Evolutionary conservation across 1,284 basidiomycete genomes (phyloP).

Genomic region (Spongiforma sp.): DNA sequence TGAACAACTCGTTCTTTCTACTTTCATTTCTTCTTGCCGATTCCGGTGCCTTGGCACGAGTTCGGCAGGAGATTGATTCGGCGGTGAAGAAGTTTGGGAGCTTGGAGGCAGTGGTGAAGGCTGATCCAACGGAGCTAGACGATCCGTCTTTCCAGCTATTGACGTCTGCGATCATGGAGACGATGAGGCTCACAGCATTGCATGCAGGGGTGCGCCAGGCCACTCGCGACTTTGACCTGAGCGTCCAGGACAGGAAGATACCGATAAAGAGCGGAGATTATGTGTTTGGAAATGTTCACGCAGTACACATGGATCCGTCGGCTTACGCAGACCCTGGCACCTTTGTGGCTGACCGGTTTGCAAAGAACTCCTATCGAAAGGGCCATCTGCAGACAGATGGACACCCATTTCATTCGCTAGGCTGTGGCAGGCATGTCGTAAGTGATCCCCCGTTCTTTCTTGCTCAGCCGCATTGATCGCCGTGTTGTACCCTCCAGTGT

Average conservation of each 20-base stretch:
- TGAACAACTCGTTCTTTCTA: slow-evolving; percentile 25
- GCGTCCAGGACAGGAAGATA: slow-evolving; percentile 13
- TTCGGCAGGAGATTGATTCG: slow-evolving; percentile 29
- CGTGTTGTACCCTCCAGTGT: slow-evolving; percentile 15
- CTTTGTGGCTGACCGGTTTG: slow-evolving; percentile 31
- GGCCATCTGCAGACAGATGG: slow-evolving; percentile 27
- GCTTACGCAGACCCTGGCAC: slow-evolving; percentile 16
- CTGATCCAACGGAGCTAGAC: slow-evolving; percentile 21
- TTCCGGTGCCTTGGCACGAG: slow-evolving; percentile 8
- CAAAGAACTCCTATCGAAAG: slow-evolving; percentile 19
- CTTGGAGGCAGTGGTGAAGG: slow-evolving; percentile 20
- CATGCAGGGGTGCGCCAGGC: slow-evolving; percentile 23
- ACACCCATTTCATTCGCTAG: slow-evolving; percentile 24
- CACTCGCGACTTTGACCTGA: slow-evolving; percentile 23
- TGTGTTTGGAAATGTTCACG: slow-evolving; percentile 24
- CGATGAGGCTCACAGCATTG: slow-evolving; percentile 24
- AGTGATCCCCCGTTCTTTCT: slow-evolving; percentile 4
- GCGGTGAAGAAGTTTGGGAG: slow-evolving; percentile 17
- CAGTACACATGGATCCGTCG: slow-evolving; percentile 25
- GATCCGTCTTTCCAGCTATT: slow-evolving; percentile 24
- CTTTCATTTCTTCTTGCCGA: slow-evolving; percentile 26
- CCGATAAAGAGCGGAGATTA: slow-evolving; percentile 26
- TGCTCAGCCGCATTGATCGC: too few species aligned
- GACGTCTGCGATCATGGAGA: slow-evolving; percentile 38
- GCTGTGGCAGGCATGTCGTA: slow-evolving; percentile 30